Percentiles rank a stretch among this genome's conserved stretches.
Evolutionary conservation across 345 rosid genomes (phyloP).

Genomic region (Populus tremula): DNA sequence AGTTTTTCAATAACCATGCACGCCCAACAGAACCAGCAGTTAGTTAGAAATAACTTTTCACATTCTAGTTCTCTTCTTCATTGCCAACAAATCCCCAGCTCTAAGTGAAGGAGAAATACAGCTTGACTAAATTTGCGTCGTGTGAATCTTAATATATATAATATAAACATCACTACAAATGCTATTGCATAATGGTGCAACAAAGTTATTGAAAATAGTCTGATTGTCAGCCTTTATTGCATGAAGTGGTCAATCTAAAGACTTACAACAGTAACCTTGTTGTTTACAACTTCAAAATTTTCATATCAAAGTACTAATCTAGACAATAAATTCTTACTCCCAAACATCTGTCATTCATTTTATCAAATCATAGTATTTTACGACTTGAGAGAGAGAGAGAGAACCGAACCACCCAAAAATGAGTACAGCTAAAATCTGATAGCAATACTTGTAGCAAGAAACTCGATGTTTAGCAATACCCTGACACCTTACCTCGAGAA

Average conservation of each 20-base stretch:
- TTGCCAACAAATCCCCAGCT: background rate
- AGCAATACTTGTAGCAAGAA: too few species aligned
- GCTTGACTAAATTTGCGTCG: background rate
- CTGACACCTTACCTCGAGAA: background rate
- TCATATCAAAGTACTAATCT: too few species aligned
- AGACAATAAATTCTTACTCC: too few species aligned
- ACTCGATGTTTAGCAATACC: background rate
- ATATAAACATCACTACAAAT: background rate
- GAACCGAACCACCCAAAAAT: too few species aligned
- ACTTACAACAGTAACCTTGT: background rate
- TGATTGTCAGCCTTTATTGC: background rate
- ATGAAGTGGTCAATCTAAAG: background rate
- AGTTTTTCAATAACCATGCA: background rate
- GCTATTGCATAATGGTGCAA: too few species aligned
- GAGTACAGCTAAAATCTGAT: too few species aligned
- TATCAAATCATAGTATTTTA: too few species aligned
- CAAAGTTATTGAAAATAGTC: background rate
- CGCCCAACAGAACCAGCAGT: too few species aligned
- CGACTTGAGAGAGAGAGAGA: too few species aligned
- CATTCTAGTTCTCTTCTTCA: background rate
- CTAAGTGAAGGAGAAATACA: background rate
- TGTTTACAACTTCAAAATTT: background rate
- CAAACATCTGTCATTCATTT: too few species aligned
- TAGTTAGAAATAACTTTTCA: background rate
- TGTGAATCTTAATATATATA: background rate